A percentile compares a stretch with the other conserved stretches of the same genome.
phyloP scores from a whole-genome alignment of 176 grass and related monocot genomes.

The Oryza glaberrima region DNA sequence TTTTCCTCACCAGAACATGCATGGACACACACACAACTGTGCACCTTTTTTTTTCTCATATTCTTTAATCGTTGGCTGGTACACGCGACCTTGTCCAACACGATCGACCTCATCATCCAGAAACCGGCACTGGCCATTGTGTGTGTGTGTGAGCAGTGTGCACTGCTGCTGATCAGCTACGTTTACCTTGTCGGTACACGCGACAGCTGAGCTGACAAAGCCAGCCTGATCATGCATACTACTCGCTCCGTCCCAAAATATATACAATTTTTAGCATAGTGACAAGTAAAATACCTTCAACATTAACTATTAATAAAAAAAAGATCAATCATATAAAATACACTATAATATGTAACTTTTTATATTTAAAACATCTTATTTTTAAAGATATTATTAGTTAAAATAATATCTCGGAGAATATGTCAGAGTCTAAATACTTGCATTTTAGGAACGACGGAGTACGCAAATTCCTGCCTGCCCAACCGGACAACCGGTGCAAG shows the following conservation, averaged over 20 bases:
- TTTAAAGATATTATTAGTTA: too few relatives aligned
- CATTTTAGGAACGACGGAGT: too few relatives aligned
- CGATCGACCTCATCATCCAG: not conserved
- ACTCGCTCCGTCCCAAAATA: too few relatives aligned
- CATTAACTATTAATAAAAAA: too few relatives aligned
- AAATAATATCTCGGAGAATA: too few relatives aligned
- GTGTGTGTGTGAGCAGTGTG: not conserved
- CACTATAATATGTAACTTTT: too few relatives aligned
- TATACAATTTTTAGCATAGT: too few relatives aligned
- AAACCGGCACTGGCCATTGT: not conserved
- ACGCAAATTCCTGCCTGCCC: not conserved
- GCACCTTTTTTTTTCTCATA: not conserved
- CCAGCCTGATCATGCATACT: not conserved
- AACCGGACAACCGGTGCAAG: not conserved
- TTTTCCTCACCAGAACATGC: not conserved
- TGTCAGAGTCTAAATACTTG: too few relatives aligned
- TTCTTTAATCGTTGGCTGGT: conserved; percentile 23
- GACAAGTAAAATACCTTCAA: too few relatives aligned
- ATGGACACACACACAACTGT: not conserved
- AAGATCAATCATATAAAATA: too few relatives aligned
- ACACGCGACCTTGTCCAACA: not conserved
- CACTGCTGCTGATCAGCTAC: not conserved
- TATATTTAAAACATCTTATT: too few relatives aligned
- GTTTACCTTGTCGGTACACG: conserved; percentile 13
- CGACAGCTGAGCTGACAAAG: not conserved